These are phyloP conservation scores for Paecilomyces niveus DNA, from an alignment of 2,329 filamentous ascomycete genomes.

Conservation along the genomic window DNA sequence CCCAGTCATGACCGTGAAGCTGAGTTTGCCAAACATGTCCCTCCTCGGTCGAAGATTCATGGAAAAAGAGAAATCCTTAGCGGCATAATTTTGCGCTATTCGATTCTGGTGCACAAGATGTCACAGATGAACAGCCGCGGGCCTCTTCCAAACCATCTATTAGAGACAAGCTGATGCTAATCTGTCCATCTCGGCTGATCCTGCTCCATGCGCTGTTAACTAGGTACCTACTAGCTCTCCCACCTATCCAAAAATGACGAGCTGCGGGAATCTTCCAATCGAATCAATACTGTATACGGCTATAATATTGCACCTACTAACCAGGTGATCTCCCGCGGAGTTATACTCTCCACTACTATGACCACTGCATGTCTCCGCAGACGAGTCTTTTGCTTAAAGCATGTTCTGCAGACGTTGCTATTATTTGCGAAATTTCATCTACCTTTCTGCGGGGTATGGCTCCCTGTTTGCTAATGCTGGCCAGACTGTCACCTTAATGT, in stretches of 20 bases:
- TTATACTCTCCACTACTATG: neutral
- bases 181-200: neutral
- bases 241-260: neutral
- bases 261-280: neutral
- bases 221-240: neutral
- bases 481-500: neutral
- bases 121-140: neutral
- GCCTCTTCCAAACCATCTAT: neutral
- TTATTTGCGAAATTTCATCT: neutral
- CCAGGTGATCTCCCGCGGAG: neutral
- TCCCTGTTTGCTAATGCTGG: neutral
- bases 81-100: neutral
- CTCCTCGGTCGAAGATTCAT: neutral
- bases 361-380: neutral
- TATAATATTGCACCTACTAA: neutral
- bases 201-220: neutral
- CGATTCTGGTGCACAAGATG: neutral
- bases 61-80: neutral
- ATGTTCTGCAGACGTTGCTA: neutral
- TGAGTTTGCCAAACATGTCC: neutral
- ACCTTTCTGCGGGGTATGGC: neutral
- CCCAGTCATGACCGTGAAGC: neutral
- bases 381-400: neutral
- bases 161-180: neutral
- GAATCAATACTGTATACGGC: neutral